A percentile compares a stretch with the other conserved stretches of the same genome.
These are phyloP conservation scores for Thielaviopsis cerberus DNA, from an alignment of 2,329 filamentous ascomycete genomes.

Conservation along the genomic window DNA sequence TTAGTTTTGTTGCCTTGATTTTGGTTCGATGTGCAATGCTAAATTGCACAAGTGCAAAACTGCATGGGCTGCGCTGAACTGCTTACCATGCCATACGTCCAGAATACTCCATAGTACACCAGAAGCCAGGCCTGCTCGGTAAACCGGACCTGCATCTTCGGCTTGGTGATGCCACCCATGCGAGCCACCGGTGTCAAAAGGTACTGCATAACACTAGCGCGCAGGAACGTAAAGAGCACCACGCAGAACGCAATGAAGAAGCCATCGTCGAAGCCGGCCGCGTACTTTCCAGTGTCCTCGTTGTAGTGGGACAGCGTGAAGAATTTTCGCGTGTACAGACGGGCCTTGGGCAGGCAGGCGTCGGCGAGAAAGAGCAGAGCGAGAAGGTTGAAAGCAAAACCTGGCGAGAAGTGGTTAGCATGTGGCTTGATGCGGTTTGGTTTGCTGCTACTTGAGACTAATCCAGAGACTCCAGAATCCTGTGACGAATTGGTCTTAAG, in stretches of 20 bases:
- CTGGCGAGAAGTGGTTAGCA: constrained; percentile 22
- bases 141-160: constrained; percentile 64
- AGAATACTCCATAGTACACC: constrained; percentile 66
- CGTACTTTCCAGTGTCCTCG: constrained; percentile 47
- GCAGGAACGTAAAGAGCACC: constrained; percentile 69
- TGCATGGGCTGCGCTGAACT: background rate
- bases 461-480: background rate
- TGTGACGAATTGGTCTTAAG: background rate
- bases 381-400: constrained; percentile 70
- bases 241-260: constrained; percentile 63
- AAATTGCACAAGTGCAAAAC: background rate
- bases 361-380: constrained; percentile 69
- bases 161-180: constrained; percentile 51
- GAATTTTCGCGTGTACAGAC: constrained; percentile 68
- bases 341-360: constrained; percentile 61
- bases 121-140: constrained; percentile 89
- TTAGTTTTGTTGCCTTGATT: background rate
- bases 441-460: background rate
- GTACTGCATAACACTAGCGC: constrained; percentile 75
- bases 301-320: constrained; percentile 76
- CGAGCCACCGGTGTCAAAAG: constrained; percentile 61
- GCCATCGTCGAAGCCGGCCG: constrained; percentile 59
- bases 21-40: background rate
- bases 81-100: constrained; percentile 66
- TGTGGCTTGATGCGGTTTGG: background rate